A percentile compares a stretch with the other conserved stretches of the same genome.
Evolutionary conservation across 108 stramenopile species (phyloP).

Genomic region (Pelagomonas calceolata): DNA sequence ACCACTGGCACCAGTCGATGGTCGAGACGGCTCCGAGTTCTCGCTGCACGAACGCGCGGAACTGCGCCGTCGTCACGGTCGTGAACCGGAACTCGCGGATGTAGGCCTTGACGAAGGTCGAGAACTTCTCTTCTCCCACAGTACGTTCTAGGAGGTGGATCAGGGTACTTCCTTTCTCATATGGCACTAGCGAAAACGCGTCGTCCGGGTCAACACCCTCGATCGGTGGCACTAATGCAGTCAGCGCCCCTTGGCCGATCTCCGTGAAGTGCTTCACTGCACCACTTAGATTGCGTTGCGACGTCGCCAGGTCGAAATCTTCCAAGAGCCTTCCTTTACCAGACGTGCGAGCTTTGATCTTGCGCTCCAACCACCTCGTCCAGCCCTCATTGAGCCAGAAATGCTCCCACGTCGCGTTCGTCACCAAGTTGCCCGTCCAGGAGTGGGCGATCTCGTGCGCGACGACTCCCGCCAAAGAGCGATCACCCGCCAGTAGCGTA

Average conservation of each 20-base stretch:
- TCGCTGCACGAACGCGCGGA: slow-evolving; percentile 55
- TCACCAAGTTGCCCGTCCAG: slow-evolving; percentile 95
- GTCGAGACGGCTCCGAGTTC: slow-evolving; percentile 35
- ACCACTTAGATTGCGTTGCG: background rate
- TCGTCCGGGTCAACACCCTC: slow-evolving; percentile 91
- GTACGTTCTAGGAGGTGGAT: slow-evolving; percentile 64
- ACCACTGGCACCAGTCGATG: slow-evolving; percentile 78
- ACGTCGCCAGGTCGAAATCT: background rate
- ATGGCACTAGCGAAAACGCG: slow-evolving; percentile 70
- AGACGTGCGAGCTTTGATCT: slow-evolving; percentile 71
- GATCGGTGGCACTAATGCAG: slow-evolving; percentile 57
- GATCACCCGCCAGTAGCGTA: slow-evolving; percentile 78
- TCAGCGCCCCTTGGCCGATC: slow-evolving; percentile 57
- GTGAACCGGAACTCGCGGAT: slow-evolving; percentile 56
- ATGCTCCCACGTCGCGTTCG: slow-evolving; percentile 71
- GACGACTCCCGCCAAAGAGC: slow-evolving; percentile 84
- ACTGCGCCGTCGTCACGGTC: slow-evolving; percentile 61
- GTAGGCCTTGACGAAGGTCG: slow-evolving; percentile 73
- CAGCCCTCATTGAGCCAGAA: slow-evolving; percentile 99
- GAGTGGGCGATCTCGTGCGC: slow-evolving; percentile 66
- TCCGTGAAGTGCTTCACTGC: slow-evolving; percentile 52
- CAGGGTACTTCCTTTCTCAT: slow-evolving; percentile 77
- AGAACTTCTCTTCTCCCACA: slow-evolving; percentile 68
- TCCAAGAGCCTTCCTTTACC: slow-evolving; percentile 28
- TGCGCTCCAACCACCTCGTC: slow-evolving; percentile 92